Evolutionary conservation across 768 basidiomycete genomes (phyloP), one percentile per base, ranked within the genome.

Genomic region (Russula ochroleuca): DNA sequence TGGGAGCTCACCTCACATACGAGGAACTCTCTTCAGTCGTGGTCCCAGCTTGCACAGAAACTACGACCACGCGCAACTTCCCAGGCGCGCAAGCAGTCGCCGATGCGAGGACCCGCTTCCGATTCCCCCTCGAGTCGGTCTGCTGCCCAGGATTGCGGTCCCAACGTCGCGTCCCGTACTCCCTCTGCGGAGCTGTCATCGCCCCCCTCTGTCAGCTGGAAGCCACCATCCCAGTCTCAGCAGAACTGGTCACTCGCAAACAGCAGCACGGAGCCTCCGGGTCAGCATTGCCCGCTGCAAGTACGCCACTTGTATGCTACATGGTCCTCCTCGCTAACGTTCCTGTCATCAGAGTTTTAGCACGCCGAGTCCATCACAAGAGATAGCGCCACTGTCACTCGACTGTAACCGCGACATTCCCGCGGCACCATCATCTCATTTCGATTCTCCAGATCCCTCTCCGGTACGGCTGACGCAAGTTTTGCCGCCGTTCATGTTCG

Each of bases 401-500:
- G 52, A 47, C n/a, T 47, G 45, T 21, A 47, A 47, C 45, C n/a
- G 4, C n/a, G 21, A 54, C n/a, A n/a, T 14, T 7, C 45, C 50
- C 21, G 21, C 57, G 47, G 1, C 38, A 13, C 35, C 63, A 43
- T 40, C 63, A 38, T 35, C 59, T 55, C 58, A 64, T 59, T 64
- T 48, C 38, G 63, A 64, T 54, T 59, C 63, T 10, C 52, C 63
- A 11, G 63, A 64, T 48, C 63, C 52, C 8, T 64, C 57, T 49
- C 63, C 63, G 31, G 28, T 35, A 41, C 45, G 4, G 8, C 38
- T 38, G 38, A 54, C 57, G 11, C 57, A 8, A 9, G 25, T 38
- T 31, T 19, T 64, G 45, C 47, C 57, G 21, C 63, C 63, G 8
- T 64, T 64, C 19, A 59, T 59, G 45, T 59, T 59, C 13, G 52